Percentiles rank a stretch among this genome's conserved stretches.
These are phyloP conservation scores for Globisporangium solare DNA, from an alignment of 352 stramenopile genomes.

Conservation along the genomic window DNA sequence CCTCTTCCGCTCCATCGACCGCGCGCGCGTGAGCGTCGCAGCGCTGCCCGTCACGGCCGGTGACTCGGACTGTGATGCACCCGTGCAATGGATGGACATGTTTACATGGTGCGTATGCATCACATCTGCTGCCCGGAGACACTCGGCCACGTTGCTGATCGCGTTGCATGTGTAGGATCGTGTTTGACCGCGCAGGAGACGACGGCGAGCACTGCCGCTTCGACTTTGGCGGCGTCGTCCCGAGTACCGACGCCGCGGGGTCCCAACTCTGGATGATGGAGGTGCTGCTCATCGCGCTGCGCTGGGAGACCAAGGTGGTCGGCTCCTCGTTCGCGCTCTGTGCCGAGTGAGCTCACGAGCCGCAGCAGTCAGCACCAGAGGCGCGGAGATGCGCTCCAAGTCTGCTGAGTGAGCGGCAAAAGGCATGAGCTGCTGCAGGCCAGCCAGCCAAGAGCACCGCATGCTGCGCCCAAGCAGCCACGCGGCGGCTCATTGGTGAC, in stretches of 20 bases:
- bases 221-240: constrained; percentile 45
- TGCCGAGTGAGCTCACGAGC: not conserved
- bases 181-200: constrained; percentile 26
- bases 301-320: constrained; percentile 47
- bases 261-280: constrained; percentile 62
- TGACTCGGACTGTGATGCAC: not conserved
- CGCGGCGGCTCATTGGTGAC: too few species aligned
- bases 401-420: too few species aligned
- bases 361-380: too few species aligned
- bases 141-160: too few species aligned
- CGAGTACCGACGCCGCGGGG: constrained; percentile 29
- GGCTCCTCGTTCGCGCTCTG: constrained; percentile 24
- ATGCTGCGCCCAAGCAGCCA: too few species aligned
- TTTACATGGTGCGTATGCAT: constrained; percentile 36
- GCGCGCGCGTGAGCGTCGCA: constrained; percentile 1
- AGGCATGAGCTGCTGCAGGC: too few species aligned
- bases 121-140: too few species aligned
- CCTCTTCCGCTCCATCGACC: constrained; percentile 40
- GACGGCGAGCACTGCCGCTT: constrained; percentile 23
- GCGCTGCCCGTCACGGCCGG: not conserved
- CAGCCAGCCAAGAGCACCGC: too few species aligned
- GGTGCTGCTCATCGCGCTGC: constrained; percentile 47
- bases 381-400: too few species aligned
- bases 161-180: constrained; percentile 22
- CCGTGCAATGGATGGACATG: constrained; percentile 22